phyloP scores from a whole-genome alignment of 805 yeast species.

The Saccharomycopsis fodiens region DNA sequence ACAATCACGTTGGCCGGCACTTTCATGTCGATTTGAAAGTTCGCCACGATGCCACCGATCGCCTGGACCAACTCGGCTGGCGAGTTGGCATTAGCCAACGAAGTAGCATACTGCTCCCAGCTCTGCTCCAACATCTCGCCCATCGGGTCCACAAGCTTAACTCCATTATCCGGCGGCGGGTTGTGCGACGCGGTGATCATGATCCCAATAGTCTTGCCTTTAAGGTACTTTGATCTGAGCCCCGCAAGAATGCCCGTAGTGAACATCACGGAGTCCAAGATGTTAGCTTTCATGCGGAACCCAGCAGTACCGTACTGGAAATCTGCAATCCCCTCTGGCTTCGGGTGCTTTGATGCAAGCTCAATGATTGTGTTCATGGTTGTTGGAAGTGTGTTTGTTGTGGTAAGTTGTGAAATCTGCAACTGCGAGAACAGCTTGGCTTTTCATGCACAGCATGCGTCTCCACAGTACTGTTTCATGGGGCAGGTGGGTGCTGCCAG shows the following conservation, averaged over 20 bases:
- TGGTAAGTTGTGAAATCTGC: neutral
- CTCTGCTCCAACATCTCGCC: constrained; percentile 80
- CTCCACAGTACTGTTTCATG: too few relatives aligned
- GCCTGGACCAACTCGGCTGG: constrained; percentile 36
- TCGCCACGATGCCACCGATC: constrained; percentile 32
- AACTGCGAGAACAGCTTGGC: too few relatives aligned
- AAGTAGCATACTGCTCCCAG: constrained; percentile 83
- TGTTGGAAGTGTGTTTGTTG: too few relatives aligned
- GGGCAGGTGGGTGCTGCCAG: too few relatives aligned
- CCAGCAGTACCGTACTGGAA: constrained; percentile 96
- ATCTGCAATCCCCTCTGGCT: constrained; percentile 32
- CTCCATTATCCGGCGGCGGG: constrained; percentile 88
- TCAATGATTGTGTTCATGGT: constrained; percentile 6
- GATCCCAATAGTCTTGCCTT: constrained; percentile 75
- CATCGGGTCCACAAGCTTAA: constrained; percentile 85
- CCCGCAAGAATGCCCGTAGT: constrained; percentile 79
- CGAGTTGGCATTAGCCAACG: constrained; percentile 61
- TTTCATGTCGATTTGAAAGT: constrained; percentile 39
- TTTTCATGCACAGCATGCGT: too few relatives aligned
- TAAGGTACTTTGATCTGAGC: constrained; percentile 65
- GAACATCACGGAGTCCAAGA: constrained; percentile 74
- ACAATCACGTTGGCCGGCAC: constrained; percentile 44
- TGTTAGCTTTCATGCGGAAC: constrained; percentile 66
- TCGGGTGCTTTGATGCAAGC: constrained; percentile 23
- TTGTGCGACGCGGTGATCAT: constrained; percentile 97